Base-by-base conservation (phyloP, 371 early-diverging fungal genomes). In the Fennellomyces sp. region DNA sequence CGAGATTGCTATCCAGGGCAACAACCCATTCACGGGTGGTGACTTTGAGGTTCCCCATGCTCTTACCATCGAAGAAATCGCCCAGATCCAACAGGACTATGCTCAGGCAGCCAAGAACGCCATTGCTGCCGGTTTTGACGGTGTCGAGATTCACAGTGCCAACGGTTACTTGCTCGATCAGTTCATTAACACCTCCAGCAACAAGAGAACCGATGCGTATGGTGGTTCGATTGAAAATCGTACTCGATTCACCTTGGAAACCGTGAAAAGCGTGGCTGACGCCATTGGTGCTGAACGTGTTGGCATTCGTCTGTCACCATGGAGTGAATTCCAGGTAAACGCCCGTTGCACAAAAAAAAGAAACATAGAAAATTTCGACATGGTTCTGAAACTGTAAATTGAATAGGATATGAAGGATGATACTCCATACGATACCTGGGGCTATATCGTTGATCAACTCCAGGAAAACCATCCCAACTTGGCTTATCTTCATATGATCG, bases 91-190 rank as follows among this genome's bases (percentile, higher is more conserved):
- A 15, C 31, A 73, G 15, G 84, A 83, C 21, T 96, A 88, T 77
- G 85, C 42, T 7, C 56, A 61, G 8, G 80, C 86, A 5, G 80
- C 80, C 29, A 30, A 62, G 56, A 61, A 73, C 31, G 65, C 80
- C 41, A 56, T 70, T 19, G 47, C 58, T 45, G 79, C 80, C 12
- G 88, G 83, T 1, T n/a, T n/a, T n/a, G n/a, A n/a, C n/a, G n/a
- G n/a, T n/a, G n/a, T n/a, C n/a, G n/a, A n/a, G n/a, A n/a, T 89
- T 90, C 91, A 92, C 69, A 77, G 69, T 54, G 88, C 86, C 0
- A 81, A 89, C 47, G 88, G 87, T 0, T 88, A 86, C 67, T 70
- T 90, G 52, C 38, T 86, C 42, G 72, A 81, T 45, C 81, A 84
- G 45, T 63, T 88, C 52, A 19, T 61, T n/a, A 55, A 65, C 10